Percentiles rank a stretch among this genome's conserved stretches.
phyloP scores from a whole-genome alignment of 768 basidiomycete genomes.

The Postia placenta region DNA sequence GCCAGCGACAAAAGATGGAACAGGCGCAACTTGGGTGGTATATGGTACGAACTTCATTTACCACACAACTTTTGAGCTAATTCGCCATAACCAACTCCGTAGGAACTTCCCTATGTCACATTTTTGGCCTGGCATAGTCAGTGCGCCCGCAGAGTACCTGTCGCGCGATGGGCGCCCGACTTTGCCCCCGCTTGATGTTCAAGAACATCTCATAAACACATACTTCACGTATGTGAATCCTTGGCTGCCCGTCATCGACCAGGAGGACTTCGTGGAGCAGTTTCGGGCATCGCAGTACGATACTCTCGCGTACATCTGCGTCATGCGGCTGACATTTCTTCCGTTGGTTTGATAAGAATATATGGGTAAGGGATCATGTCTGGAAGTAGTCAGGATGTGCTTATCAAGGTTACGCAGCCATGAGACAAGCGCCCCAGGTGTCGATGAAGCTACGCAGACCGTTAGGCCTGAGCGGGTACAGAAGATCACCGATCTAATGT shows the following conservation, averaged over 20 bases:
- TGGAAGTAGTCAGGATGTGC: background rate
- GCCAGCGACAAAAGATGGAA: constrained; percentile 61
- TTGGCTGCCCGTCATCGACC: constrained; percentile 71
- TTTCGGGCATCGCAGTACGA: too few relatives aligned
- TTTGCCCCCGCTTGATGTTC: constrained; percentile 59
- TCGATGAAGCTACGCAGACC: background rate
- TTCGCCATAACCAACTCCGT: background rate
- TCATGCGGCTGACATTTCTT: background rate
- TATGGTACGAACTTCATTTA: constrained; percentile 14
- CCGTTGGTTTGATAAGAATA: background rate
- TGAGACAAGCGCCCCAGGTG: background rate
- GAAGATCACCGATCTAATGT: constrained; percentile 53
- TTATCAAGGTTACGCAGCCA: background rate
- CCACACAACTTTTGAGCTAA: background rate
- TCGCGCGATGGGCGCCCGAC: constrained; percentile 25
- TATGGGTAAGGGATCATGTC: constrained; percentile 1
- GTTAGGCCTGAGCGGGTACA: constrained; percentile 45
- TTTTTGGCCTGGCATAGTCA: constrained; percentile 49
- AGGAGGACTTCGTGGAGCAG: constrained; percentile 60
- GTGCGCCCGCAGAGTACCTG: background rate
- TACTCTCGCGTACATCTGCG: background rate
- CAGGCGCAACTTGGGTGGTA: constrained; percentile 48
- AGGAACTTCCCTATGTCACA: constrained; percentile 56
- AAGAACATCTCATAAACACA: constrained; percentile 63
- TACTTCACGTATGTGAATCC: constrained; percentile 86